Percentiles rank a stretch among this genome's conserved stretches.
These are phyloP conservation scores for Termitomyces sp. DNA, from an alignment of 768 basidiomycete genomes.

Conservation along the genomic window DNA sequence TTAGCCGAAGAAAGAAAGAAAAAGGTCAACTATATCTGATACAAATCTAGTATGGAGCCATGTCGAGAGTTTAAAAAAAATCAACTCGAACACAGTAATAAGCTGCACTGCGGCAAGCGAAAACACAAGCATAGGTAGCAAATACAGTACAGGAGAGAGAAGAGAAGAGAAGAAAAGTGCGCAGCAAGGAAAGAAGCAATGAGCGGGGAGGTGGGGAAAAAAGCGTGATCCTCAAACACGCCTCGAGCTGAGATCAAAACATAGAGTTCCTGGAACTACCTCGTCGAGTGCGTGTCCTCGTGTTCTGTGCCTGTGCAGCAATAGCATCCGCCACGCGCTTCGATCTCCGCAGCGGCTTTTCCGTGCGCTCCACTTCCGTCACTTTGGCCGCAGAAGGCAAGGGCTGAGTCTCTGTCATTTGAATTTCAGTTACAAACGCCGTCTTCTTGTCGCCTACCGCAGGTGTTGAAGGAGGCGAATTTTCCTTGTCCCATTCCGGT, in stretches of 20 bases:
- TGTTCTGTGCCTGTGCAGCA: constrained; percentile 42
- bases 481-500: constrained; percentile 48
- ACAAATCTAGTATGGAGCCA: constrained; percentile 19
- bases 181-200: constrained; percentile 5
- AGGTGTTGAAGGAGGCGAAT: constrained; percentile 11
- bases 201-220: constrained; percentile 1
- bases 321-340: constrained; percentile 61
- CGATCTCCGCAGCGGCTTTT: constrained; percentile 50
- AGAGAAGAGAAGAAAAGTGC: constrained; percentile 7
- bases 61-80: neutral
- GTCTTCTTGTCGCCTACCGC: constrained; percentile 10
- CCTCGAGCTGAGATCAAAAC: constrained; percentile 21
- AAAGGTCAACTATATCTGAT: constrained; percentile 25
- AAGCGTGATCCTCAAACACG: constrained; percentile 3
- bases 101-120: constrained; percentile 3
- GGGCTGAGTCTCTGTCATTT: neutral
- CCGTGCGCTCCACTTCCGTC: constrained; percentile 7
- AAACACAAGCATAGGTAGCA: constrained; percentile 4
- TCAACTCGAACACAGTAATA: constrained; percentile 11
- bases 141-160: neutral
- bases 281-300: constrained; percentile 28
- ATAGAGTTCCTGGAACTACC: constrained; percentile 35
- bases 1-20: neutral
- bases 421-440: neutral
- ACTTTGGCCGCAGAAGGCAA: neutral